Evolutionary conservation across 129 eudicot genomes (phyloP), one percentile per base, ranked within the genome.

Genomic region (Flaveria linearis): DNA sequence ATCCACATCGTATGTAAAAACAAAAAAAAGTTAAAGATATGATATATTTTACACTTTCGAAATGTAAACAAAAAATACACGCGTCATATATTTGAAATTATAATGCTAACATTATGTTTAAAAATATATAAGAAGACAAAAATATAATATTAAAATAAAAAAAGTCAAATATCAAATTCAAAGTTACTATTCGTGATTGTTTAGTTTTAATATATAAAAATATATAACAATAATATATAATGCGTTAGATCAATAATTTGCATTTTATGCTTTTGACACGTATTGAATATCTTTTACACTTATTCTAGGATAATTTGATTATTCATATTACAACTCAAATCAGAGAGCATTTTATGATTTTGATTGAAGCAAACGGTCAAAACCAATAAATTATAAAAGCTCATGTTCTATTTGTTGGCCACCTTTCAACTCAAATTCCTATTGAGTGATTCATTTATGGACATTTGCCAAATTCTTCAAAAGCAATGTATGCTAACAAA

Each of bases 351-450:
- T 64, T 49, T 76, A 64, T 18, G 80, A 76, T 64, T 30, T 49
- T 11, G 73, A 76, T 49, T 49, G 25, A 64, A 36, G 68, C 51
- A 50, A 52, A 39, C 67, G 69, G 81, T 58, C 81, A 77, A 77
- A 77, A 56, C 49, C 67, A 43, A 17, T 28, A 17, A 47, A 50
- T 65, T 42, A 41, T 36, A 77, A 68, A 77, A 55, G 68, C 17
- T 46, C 55, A 77, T 68, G 81, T 77, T 68, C 81, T 77, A 77
- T 68, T 68, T 68, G 81, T 69, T 77, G 69, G 75, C 81, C 81
- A 77, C 81, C 49, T 68, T 46, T 45, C 46, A 61, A 46, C 28
- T 74, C 69, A 33, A 75, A 26, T 56, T 73, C 39, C 22, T 55
- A 42, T 2, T 55, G 41, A 56, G 15, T 62, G 46, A 61, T 61